Percentiles rank a stretch among this genome's conserved stretches.
phyloP scores from a whole-genome alignment of 2,329 filamentous ascomycete genomes.

The Pestalotiopsis sp. region DNA sequence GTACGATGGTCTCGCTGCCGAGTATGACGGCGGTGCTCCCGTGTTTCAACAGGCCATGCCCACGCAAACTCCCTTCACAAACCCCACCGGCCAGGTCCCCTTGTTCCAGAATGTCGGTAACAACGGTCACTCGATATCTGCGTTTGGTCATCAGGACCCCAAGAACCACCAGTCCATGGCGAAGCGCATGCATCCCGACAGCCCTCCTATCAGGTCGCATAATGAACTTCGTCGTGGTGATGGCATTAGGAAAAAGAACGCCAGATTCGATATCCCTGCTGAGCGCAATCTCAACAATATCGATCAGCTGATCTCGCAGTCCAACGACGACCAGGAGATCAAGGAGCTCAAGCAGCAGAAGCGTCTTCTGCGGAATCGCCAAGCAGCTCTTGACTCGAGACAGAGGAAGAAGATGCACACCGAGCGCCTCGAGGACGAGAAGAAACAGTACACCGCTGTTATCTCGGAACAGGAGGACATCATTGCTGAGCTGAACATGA shows the following conservation, averaged over 20 bases:
- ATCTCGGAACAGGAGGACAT: conserved; percentile 82
- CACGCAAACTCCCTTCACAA: conserved; percentile 58
- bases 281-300: conserved; percentile 95
- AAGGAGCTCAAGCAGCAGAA: conserved; percentile 99
- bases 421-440: conserved; percentile 93
- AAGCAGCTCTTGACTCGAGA: conserved; percentile 94
- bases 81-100: conserved; percentile 50
- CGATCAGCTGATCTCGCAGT: conserved; percentile 86
- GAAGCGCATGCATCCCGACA: conserved; percentile 68
- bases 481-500: conserved; percentile 67
- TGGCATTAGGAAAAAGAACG: conserved; percentile 98
- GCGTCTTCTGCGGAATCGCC: conserved; percentile 88
- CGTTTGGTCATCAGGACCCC: conserved; percentile 49
- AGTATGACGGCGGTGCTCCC: conserved; percentile 55
- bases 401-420: conserved; percentile 99
- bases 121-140: conserved; percentile 52
- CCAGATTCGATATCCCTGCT: conserved; percentile 93
- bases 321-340: conserved; percentile 88
- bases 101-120: conserved; percentile 56
- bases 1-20: conserved; percentile 64
- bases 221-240: conserved; percentile 80
- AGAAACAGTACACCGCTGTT: conserved; percentile 82
- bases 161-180: conserved; percentile 51
- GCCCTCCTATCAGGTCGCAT: conserved; percentile 71
- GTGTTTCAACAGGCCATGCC: conserved; percentile 59